Percentiles rank a stretch among this genome's conserved stretches.
phyloP scores from a whole-genome alignment of 106 monocot species.

The Dendrobium catenatum region DNA sequence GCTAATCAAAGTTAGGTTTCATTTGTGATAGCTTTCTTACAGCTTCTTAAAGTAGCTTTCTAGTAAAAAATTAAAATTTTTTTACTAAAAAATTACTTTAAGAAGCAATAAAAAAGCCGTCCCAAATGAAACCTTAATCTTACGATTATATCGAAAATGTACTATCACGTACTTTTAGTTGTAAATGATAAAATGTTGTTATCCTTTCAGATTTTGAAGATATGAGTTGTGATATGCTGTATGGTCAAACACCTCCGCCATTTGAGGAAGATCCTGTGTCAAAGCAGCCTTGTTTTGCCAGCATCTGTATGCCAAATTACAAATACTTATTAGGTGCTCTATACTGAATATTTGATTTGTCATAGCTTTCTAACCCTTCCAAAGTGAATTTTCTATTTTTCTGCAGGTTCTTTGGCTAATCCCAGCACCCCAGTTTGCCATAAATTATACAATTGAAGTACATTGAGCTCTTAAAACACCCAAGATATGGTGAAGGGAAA shows the following conservation, averaged over 20 bases:
- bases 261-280: conserved; percentile 88
- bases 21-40: too few species aligned
- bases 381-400: background rate
- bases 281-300: conserved; percentile 75
- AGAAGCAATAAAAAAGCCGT: too few species aligned
- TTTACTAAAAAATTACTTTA: too few species aligned
- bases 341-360: background rate
- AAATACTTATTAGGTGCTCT: background rate
- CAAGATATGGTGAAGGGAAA: too few species aligned
- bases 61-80: too few species aligned
- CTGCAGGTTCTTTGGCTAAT: conserved; percentile 57
- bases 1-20: too few species aligned
- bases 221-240: conserved; percentile 99
- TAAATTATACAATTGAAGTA: conserved; percentile 41
- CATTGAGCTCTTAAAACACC: too few species aligned
- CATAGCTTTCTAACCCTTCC: background rate
- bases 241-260: conserved; percentile 81
- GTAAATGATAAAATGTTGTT: background rate
- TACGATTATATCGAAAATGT: too few species aligned
- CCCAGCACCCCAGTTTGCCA: conserved; percentile 42
- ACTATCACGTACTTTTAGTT: background rate
- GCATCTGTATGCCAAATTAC: conserved; percentile 37
- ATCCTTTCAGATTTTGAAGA: conserved; percentile 90
- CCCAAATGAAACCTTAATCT: too few species aligned
- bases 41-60: too few species aligned